A percentile compares a stretch with the other conserved stretches of the same genome.
Conservation (phyloP, 331 rosid species). For the Cydonia oblonga region DNA sequence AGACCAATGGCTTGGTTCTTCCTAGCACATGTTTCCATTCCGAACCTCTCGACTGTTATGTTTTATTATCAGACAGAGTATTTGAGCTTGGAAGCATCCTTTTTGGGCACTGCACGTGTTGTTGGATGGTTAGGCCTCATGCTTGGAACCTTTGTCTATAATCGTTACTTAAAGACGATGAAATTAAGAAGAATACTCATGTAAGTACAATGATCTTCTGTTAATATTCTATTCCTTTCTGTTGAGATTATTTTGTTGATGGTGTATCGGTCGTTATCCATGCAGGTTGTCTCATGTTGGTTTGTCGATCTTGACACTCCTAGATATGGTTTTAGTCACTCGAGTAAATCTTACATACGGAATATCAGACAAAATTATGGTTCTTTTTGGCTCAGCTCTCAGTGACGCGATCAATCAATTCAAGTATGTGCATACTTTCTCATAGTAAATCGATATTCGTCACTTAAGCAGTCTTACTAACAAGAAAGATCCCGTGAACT, state of each 20-base stretch:
- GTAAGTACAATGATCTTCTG: conserved; percentile 26
- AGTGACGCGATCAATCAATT: conserved; percentile 66
- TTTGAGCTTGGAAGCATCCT: conserved; percentile 70
- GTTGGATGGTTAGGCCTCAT: conserved; percentile 78
- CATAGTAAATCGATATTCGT: not conserved
- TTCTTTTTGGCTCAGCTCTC: conserved; percentile 68
- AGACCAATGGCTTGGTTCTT: conserved; percentile 90
- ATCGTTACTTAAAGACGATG: conserved; percentile 52
- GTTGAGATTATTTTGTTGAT: conserved; percentile 3
- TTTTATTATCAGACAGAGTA: conserved; percentile 57
- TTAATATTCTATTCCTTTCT: not conserved
- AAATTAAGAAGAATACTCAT: conserved; percentile 54
- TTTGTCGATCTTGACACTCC: conserved; percentile 42
- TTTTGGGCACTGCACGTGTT: conserved; percentile 63
- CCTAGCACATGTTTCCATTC: conserved; percentile 56
- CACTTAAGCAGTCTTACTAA: not conserved
- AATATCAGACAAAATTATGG: conserved; percentile 53
- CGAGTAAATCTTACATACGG: conserved; percentile 41
- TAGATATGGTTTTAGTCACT: conserved; percentile 51
- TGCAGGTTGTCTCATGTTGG: conserved; percentile 66
- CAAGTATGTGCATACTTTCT: conserved; percentile 12
- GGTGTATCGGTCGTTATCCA: conserved; percentile 10
- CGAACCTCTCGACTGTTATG: conserved; percentile 62
- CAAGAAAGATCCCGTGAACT: not conserved
- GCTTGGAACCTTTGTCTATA: conserved; percentile 63